Evolutionary conservation across 2,329 filamentous ascomycete genomes (phyloP).

Genomic region (Tolypocladium guangdongense): DNA sequence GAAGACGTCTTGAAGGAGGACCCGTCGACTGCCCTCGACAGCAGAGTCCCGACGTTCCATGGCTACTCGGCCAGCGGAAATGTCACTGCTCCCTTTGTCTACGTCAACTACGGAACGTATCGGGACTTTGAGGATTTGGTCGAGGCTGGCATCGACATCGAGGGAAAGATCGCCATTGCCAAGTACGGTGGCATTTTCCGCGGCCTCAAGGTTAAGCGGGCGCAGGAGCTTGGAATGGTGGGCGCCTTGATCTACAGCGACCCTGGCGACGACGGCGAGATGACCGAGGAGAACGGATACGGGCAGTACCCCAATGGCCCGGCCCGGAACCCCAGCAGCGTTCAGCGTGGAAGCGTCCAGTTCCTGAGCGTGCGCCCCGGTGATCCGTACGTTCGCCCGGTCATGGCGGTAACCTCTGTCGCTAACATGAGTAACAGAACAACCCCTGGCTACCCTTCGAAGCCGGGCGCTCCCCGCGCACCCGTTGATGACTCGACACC

Average conservation of each 20-base stretch:
- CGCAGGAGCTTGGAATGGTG: conserved; percentile 81
- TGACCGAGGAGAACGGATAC: conserved; percentile 73
- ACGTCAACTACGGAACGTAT: conserved; percentile 84
- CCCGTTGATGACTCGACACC: conserved; percentile 62
- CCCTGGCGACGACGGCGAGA: conserved; percentile 75
- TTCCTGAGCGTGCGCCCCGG: conserved; percentile 62
- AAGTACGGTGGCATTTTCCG: conserved; percentile 83
- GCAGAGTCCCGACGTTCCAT: conserved; percentile 82
- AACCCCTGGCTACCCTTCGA: conserved; percentile 87
- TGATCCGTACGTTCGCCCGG: conserved; percentile 44
- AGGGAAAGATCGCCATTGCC: conserved; percentile 77
- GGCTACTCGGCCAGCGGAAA: conserved; percentile 90
- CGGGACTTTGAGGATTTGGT: conserved; percentile 74
- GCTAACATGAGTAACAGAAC: conserved; percentile 34
- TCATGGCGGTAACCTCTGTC: too few species aligned
- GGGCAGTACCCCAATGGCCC: conserved; percentile 75
- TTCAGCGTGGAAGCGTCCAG: conserved; percentile 80
- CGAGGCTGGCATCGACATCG: conserved; percentile 60
- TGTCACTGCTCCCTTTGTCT: conserved; percentile 78
- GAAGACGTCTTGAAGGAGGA: conserved; percentile 83
- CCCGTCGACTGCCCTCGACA: conserved; percentile 57
- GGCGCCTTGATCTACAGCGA: conserved; percentile 80
- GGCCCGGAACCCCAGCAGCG: conserved; percentile 75
- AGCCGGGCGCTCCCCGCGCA: conserved; percentile 71
- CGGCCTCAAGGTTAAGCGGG: conserved; percentile 84